A percentile compares a stretch with the other conserved stretches of the same genome.
Conservation (phyloP, 169 alveolate species). For the Pseudocohnilembus persalinus region DNA sequence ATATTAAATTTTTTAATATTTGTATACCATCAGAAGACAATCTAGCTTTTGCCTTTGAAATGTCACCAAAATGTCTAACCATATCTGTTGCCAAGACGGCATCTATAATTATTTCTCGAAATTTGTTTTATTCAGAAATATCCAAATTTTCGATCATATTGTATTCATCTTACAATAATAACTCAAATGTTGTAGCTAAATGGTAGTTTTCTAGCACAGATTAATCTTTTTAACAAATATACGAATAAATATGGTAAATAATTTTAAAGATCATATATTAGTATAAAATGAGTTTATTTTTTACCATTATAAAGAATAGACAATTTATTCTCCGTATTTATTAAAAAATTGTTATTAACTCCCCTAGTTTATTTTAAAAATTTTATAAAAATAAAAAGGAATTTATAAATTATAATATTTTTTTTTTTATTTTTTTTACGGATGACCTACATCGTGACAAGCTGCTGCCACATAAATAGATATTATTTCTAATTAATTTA, state of each 20-base stretch:
- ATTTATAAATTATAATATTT: not conserved
- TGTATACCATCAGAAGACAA: not conserved
- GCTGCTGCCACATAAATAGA: slow-evolving; percentile 45
- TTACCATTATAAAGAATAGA: slow-evolving; percentile 61
- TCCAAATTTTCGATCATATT: slow-evolving; percentile 43
- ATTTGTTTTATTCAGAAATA: slow-evolving; percentile 32
- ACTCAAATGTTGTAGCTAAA: slow-evolving; percentile 43
- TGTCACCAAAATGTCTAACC: slow-evolving; percentile 52
- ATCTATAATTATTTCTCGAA: slow-evolving; percentile 53
- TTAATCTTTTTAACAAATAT: slow-evolving; percentile 35
- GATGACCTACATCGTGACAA: slow-evolving; percentile 64
- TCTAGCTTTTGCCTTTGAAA: slow-evolving; percentile 28
- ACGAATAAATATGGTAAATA: too few species aligned
- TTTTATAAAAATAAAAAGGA: not conserved
- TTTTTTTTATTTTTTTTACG: slow-evolving; percentile 3
- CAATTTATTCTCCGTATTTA: slow-evolving; percentile 45
- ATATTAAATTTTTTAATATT: too few species aligned
- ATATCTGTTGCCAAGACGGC: slow-evolving; percentile 65
- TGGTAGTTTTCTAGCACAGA: slow-evolving; percentile 65
- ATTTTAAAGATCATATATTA: not conserved
- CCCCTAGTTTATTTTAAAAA: slow-evolving; percentile 28
- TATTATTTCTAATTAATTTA: slow-evolving; percentile 19
- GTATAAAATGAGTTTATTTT: slow-evolving; percentile 1
- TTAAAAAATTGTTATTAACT: slow-evolving; percentile 49
- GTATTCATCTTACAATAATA: slow-evolving; percentile 23